These are phyloP conservation scores for Ceratobasidium sp. DNA, from an alignment of 1,284 basidiomycete genomes.

Conservation along the genomic window DNA sequence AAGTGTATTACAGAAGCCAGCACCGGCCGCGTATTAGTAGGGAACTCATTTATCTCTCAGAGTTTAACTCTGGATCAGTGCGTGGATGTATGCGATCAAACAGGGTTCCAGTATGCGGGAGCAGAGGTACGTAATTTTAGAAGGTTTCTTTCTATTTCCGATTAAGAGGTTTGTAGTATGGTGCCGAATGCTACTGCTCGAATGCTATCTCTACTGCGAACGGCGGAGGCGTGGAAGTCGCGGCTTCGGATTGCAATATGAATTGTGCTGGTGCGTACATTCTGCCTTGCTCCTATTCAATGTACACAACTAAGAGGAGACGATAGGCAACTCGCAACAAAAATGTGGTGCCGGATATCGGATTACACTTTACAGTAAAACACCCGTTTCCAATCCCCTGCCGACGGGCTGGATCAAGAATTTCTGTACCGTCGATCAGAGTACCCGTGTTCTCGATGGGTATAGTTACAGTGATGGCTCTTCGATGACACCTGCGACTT, in stretches of 20 bases:
- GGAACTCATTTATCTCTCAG: conserved; percentile 22
- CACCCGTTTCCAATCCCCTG: neutral
- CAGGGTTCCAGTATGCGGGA: conserved; percentile 53
- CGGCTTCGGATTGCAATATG: conserved; percentile 41
- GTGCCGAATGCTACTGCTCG: conserved; percentile 47
- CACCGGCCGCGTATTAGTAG: conserved; percentile 22
- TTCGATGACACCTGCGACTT: conserved; percentile 12
- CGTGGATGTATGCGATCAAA: conserved; percentile 45
- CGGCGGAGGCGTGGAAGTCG: conserved; percentile 17
- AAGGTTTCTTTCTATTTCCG: neutral
- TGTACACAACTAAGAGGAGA: neutral
- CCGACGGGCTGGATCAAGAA: conserved; percentile 34
- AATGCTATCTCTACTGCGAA: conserved; percentile 30
- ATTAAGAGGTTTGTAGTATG: conserved; percentile 38
- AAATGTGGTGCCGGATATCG: conserved; percentile 34
- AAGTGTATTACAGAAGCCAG: conserved; percentile 32
- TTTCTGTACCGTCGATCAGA: conserved; percentile 31
- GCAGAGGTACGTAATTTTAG: conserved; percentile 43
- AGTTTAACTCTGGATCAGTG: conserved; percentile 29
- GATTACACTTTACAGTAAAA: conserved; percentile 25
- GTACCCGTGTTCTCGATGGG: conserved; percentile 17
- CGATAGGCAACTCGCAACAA: conserved; percentile 25
- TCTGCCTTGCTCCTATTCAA: neutral
- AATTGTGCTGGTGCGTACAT: conserved; percentile 31
- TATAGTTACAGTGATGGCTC: conserved; percentile 23